These are phyloP conservation scores for Scutellaria barbata DNA, from an alignment of 257 asterid genomes.

Conservation along the genomic window DNA sequence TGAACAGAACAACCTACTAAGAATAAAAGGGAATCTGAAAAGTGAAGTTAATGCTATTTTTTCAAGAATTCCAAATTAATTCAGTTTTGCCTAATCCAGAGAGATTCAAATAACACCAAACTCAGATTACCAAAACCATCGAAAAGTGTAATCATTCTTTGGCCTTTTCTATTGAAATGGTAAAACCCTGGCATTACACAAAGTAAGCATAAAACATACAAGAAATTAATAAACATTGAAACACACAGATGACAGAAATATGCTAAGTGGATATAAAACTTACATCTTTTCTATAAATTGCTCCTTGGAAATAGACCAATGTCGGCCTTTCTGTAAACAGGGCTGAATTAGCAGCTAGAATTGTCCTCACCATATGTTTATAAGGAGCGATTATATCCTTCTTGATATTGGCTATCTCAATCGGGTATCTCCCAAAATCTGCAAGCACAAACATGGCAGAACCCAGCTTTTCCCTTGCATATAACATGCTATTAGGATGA, in stretches of 20 bases:
- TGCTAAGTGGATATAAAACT: conserved; percentile 39
- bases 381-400: conserved; percentile 89
- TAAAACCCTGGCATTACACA: not conserved
- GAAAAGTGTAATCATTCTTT: not conserved
- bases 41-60: not conserved
- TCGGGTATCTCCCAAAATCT: conserved; percentile 75
- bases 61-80: not conserved
- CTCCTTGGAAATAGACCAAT: conserved; percentile 81
- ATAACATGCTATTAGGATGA: conserved; percentile 78
- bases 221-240: not conserved
- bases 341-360: conserved; percentile 44
- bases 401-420: conserved; percentile 60
- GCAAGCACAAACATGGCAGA: conserved; percentile 81
- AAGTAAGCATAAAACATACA: not conserved
- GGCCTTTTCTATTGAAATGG: not conserved
- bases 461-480: conserved; percentile 63
- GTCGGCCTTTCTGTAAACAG: conserved; percentile 55
- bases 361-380: conserved; percentile 72
- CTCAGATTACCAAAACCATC: conserved; percentile 1
- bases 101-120: conserved; percentile 9
- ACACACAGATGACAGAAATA: not conserved
- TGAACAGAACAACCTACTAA: not conserved
- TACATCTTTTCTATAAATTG: conserved; percentile 79
- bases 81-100: not conserved
- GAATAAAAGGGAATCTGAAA: not conserved